Evolutionary conservation across 495 filamentous ascomycete genomes (phyloP).

Genomic region (Talaromyces liani): DNA sequence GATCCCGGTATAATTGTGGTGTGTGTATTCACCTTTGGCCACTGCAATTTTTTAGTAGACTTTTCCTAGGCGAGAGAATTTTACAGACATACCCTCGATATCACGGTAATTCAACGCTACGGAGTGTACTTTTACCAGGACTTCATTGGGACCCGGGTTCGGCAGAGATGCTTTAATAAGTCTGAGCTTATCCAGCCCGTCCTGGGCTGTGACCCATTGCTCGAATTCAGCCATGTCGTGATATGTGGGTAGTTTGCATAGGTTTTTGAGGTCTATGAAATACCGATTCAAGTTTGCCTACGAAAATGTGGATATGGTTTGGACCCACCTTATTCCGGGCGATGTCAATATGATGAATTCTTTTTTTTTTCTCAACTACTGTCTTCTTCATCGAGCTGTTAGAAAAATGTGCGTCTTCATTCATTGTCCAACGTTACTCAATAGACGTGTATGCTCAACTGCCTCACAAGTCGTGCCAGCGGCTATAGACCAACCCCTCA

Average conservation of each 20-base stretch:
- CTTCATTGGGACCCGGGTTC: constrained; percentile 37
- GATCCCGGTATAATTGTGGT: constrained; percentile 37
- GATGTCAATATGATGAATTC: neutral
- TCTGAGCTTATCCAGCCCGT: constrained; percentile 43
- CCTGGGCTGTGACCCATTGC: constrained; percentile 42
- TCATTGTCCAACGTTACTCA: neutral
- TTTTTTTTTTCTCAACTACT: neutral
- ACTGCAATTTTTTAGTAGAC: constrained; percentile 23
- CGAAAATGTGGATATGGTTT: neutral
- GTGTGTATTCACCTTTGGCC: constrained; percentile 47
- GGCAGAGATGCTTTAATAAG: constrained; percentile 33
- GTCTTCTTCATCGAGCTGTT: neutral
- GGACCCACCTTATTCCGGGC: neutral
- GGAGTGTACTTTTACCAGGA: constrained; percentile 47
- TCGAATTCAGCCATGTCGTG: constrained; percentile 15
- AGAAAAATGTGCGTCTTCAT: neutral
- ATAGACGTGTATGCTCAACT: neutral
- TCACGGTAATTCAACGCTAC: constrained; percentile 55
- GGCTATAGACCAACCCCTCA: neutral
- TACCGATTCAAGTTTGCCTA: neutral
- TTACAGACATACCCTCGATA: constrained; percentile 39
- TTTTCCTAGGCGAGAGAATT: neutral
- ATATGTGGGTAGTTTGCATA: neutral
- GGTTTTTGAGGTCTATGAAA: neutral
- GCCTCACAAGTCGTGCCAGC: neutral